phyloP scores from a whole-genome alignment of 1,139 yeast species.

The Debaryomyces robertsiae region DNA sequence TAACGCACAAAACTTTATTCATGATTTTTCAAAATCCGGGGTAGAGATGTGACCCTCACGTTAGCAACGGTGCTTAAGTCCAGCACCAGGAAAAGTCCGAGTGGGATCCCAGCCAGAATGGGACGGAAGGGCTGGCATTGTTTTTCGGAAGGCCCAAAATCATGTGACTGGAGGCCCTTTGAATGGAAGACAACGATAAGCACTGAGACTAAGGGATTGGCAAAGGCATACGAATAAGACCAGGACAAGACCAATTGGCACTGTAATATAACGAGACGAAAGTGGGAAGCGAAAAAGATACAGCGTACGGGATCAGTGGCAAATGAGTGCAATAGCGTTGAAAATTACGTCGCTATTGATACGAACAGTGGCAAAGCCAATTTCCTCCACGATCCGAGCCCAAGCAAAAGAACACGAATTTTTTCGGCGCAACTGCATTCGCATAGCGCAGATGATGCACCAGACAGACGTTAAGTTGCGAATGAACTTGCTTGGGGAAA shows the following conservation, averaged over 20 bases:
- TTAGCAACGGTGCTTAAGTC: too few relatives aligned
- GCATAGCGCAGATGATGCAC: constrained; percentile 75
- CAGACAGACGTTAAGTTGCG: constrained; percentile 64
- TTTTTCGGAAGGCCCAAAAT: too few relatives aligned
- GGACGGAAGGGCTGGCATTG: too few relatives aligned
- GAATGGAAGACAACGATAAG: too few relatives aligned
- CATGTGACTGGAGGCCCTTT: too few relatives aligned
- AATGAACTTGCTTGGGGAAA: constrained; percentile 64
- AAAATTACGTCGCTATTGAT: constrained; percentile 75
- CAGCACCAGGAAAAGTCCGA: too few relatives aligned
- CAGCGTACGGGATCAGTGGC: not conserved
- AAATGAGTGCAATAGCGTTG: constrained; percentile 62
- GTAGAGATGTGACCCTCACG: not conserved
- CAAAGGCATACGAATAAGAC: too few relatives aligned
- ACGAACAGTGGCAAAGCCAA: constrained; percentile 80
- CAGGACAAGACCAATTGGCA: too few relatives aligned
- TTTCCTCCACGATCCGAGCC: constrained; percentile 69
- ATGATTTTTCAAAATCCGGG: not conserved
- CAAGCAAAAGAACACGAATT: constrained; percentile 77
- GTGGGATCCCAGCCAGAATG: too few relatives aligned
- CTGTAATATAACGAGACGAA: too few relatives aligned
- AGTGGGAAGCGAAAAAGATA: too few relatives aligned
- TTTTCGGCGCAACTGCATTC: constrained; percentile 64
- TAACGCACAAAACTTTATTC: not conserved
- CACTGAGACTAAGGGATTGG: too few relatives aligned